These are phyloP conservation scores for Zoysia pacifica DNA, from an alignment of 176 grass and related monocot genomes.

Conservation along the genomic window DNA sequence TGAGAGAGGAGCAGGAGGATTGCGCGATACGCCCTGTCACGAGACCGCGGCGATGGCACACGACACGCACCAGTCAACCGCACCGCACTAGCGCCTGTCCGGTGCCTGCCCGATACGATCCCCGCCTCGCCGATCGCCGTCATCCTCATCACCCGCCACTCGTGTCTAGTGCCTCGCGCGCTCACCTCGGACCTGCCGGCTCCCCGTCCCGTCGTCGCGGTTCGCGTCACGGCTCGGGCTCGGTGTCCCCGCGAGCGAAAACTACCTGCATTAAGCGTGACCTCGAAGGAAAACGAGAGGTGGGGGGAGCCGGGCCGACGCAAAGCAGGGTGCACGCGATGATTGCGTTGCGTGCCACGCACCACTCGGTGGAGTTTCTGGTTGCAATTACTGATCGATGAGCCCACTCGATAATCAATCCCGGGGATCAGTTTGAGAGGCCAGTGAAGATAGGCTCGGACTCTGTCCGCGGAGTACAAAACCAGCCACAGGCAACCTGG, in stretches of 20 bases:
- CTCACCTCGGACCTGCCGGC: too few species aligned
- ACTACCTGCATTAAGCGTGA: conserved; percentile 31
- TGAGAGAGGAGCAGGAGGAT: neutral
- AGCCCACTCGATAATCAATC: neutral
- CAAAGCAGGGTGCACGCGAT: conserved; percentile 19
- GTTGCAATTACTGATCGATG: neutral
- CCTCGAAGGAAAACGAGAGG: conserved; percentile 24
- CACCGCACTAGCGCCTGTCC: conserved; percentile 14
- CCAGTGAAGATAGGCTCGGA: neutral
- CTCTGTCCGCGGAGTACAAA: neutral
- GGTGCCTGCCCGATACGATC: neutral
- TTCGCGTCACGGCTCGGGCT: neutral
- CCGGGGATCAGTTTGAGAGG: neutral
- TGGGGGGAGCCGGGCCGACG: neutral
- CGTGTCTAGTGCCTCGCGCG: neutral
- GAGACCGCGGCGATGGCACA: neutral
- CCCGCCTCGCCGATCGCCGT: neutral
- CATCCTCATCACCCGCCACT: conserved; percentile 22
- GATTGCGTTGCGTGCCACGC: neutral
- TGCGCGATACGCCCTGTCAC: neutral
- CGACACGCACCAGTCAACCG: conserved; percentile 28
- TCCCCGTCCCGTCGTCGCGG: neutral
- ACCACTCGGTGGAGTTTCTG: neutral
- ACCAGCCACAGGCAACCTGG: neutral
- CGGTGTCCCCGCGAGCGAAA: neutral